Evolutionary conservation across 2,329 filamentous ascomycete species (phyloP), one percentile per base, ranked within the genome.

Genomic region (Arthrobotrys entomopaga): DNA sequence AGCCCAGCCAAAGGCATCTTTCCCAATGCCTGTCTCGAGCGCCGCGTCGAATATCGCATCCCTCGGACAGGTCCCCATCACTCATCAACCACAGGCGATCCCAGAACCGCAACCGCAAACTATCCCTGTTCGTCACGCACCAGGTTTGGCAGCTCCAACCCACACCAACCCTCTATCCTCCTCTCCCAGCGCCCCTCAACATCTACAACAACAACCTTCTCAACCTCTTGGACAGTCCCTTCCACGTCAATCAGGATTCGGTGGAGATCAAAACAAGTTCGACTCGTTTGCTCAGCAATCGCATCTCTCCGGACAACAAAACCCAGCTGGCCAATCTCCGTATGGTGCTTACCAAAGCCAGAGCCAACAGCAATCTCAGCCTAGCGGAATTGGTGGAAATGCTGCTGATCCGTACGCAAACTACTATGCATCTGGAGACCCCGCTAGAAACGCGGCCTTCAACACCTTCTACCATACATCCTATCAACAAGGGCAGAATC

Each of bases 151-250:
- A 73, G 80, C 83, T 64, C 81, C 83, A 65, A 82, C 85, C 22
- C 83, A 87, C 49, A 84, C 87, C 19, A 97, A 98, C 84, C 88
- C 90, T 1, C 93, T 93, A 82, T 94, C 97, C 80, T 87, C 91
- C 0, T 98, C 70, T 16, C 70, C 70, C 3, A 59, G 63, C 19
- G 57, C 97, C 81, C 87, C 86, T 78, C 92, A 96, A 80, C 91
- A 93, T 80, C 86, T 87, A 76, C 85, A 84, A 66, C 83, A 83
- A 59, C 82, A 84, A 77, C 81, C 82, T 43, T 79, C 83, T 56
- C 85, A 85, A 72, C 83, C 84, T 71, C 89, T 90, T 71, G 88
- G 87, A 88, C 80, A 84, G 84, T 73, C 85, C 84, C 80, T 83
- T 80, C 80, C 85, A 87, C 38, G 84, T 85, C 77, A 83, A 81